Evolutionary conservation across 495 filamentous ascomycete species (phyloP), one percentile per base, ranked within the genome.

Genomic region (Recurvomyces mirabilis): DNA sequence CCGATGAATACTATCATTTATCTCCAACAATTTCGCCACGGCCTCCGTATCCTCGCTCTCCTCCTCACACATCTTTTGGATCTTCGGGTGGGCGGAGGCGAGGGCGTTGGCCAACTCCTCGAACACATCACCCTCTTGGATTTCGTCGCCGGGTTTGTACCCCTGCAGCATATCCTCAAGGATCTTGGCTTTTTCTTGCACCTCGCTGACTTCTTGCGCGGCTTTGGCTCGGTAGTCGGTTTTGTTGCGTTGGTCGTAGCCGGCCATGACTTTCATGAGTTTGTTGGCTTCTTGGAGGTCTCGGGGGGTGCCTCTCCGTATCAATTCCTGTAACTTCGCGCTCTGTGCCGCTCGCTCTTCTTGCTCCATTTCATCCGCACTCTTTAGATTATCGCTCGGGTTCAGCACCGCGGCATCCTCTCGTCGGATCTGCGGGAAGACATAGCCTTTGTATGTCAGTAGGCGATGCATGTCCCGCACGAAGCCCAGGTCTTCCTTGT

Each of bases 251-350:
- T 84, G 93, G 61, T 96, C 91, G 61, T 82, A 96, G 47, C 91
- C 91, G 20, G 91, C 91, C 91, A 98, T 95, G 32, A 98, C 74
- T 64, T 98, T 98, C 91, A 98, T 98, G 44, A 98, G 66, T 54
- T 81, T 74, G 57, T 98, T 98, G 10, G 91, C 91, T 67, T 96
- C 91, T 57, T 94, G 87, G 21, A 98, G 64, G 62, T 96, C 91
- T 38, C 88, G 79, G 4, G 91, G 91, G 5, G 82, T 79, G 28
- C 91, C 91, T 51, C 91, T 72, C 45, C 91, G 78, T 61, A 98
- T 95, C 34, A 98, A 69, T 68, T 98, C 91, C 60, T 98, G 91
- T 24, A 98, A 70, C 65, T 98, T 98, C 9, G 91, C 91, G 10
- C 87, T 93, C 56, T 98, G 91, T 2, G 89, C 91, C 56, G 88